Conservation (phyloP, 345 rosid species). For the Eucalyptus guilfoylei region DNA sequence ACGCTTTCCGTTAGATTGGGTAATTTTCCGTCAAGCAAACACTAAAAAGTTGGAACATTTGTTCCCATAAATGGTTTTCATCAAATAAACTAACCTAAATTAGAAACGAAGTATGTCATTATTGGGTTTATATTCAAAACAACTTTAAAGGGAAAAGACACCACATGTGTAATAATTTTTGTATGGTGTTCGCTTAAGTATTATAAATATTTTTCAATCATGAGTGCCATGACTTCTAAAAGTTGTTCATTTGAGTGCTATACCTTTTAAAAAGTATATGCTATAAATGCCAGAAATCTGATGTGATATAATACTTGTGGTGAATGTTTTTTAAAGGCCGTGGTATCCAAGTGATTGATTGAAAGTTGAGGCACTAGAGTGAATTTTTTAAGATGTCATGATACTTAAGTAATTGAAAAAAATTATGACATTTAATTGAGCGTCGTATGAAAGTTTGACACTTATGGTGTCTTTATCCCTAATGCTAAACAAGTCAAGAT, state of each 20-base stretch:
- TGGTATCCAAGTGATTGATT: neutral
- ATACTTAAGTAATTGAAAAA: neutral
- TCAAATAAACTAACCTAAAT: neutral
- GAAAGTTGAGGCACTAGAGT: neutral
- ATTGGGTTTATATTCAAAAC: too few species aligned
- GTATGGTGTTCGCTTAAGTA: neutral
- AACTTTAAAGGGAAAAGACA: neutral
- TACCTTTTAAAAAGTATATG: neutral
- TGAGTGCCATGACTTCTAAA: neutral
- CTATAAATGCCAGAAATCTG: neutral
- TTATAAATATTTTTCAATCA: neutral
- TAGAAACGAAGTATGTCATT: neutral
- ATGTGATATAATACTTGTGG: neutral
- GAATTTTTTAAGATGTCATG: neutral
- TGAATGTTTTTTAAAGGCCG: rapidly evolving
- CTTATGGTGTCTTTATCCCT: neutral
- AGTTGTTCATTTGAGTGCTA: neutral
- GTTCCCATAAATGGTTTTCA: neutral
- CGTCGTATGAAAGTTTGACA: rapidly evolving
- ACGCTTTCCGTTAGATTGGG: neutral
- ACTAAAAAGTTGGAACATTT: neutral
- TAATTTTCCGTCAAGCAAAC: neutral
- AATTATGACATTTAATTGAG: neutral
- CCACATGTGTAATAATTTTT: too few species aligned
- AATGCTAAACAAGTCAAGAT: neutral